phyloP scores from a whole-genome alignment of 169 alveolate genomes.

The Eimeria sp. region DNA sequence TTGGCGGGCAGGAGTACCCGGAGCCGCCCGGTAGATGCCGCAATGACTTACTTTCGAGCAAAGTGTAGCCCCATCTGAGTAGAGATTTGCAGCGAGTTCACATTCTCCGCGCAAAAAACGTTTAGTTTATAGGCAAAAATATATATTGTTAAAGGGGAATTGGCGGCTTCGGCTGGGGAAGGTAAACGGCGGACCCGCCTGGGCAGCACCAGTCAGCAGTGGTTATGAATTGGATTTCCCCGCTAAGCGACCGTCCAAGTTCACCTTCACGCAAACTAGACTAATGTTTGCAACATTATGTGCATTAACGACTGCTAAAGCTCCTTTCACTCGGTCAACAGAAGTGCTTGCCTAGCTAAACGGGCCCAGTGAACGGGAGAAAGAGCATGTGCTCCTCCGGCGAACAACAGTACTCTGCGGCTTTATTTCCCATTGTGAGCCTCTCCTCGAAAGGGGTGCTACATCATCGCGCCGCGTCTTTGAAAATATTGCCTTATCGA shows the following conservation, averaged over 20 bases:
- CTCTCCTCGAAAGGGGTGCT: no score
- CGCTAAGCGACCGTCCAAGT: neutral
- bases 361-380: neutral
- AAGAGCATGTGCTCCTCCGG: neutral
- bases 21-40: constrained; percentile 23
- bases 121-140: neutral
- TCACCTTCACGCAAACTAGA: neutral
- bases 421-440: no score
- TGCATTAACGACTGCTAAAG: neutral
- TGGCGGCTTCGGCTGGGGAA: neutral
- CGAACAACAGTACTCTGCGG: neutral
- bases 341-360: neutral
- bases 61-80: constrained; percentile 3
- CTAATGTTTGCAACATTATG: neutral
- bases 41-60: neutral
- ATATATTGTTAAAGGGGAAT: neutral
- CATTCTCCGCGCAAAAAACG: neutral
- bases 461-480: neutral
- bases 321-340: neutral
- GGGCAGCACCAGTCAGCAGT: constrained; percentile 8
- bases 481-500: neutral
- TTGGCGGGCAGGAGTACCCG: neutral
- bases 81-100: neutral
- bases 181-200: neutral
- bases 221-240: neutral